Evolutionary conservation across 495 filamentous ascomycete genomes (phyloP).

Genomic region (Penicillium flavigenum): DNA sequence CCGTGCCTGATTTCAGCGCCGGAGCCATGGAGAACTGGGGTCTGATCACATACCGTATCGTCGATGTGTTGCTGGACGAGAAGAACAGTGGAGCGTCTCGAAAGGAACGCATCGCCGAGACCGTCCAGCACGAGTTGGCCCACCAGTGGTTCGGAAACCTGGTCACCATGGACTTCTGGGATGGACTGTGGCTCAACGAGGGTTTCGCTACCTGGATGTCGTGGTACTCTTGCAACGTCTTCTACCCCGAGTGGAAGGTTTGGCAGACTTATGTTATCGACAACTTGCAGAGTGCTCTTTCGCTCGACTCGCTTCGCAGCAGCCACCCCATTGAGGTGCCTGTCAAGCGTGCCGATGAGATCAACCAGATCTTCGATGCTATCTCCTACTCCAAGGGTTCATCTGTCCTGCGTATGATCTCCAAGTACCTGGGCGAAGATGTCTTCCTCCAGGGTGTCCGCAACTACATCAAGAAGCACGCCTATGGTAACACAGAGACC

Average conservation of each 20-base stretch:
- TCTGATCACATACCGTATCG: constrained; percentile 88
- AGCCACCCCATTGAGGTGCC: constrained; percentile 97
- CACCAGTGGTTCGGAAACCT: constrained; percentile 99
- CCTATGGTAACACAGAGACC: constrained; percentile 73
- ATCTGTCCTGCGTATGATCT: constrained; percentile 95
- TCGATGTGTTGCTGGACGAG: constrained; percentile 90
- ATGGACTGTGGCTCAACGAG: constrained; percentile 97
- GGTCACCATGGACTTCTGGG: constrained; percentile 99
- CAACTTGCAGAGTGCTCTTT: constrained; percentile 81
- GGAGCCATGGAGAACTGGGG: constrained; percentile 99
- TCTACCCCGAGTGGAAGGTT: constrained; percentile 99
- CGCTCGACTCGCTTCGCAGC: constrained; percentile 86
- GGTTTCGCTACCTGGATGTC: constrained; percentile 94
- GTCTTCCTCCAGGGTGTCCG: constrained; percentile 91
- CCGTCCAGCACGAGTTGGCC: constrained; percentile 94
- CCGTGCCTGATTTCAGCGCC: constrained; percentile 89
- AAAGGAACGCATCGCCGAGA: constrained; percentile 90
- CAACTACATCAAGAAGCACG: constrained; percentile 91
- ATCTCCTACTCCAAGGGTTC: constrained; percentile 98
- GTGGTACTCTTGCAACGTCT: constrained; percentile 60
- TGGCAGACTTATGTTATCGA: constrained; percentile 94
- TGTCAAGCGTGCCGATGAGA: constrained; percentile 90
- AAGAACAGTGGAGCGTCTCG: constrained; percentile 86
- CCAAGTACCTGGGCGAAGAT: constrained; percentile 90
- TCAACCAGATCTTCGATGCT: constrained; percentile 98